A percentile compares a stretch with the other conserved stretches of the same genome.
phyloP scores from a whole-genome alignment of 331 rosid species.

The Quercus phellos region DNA sequence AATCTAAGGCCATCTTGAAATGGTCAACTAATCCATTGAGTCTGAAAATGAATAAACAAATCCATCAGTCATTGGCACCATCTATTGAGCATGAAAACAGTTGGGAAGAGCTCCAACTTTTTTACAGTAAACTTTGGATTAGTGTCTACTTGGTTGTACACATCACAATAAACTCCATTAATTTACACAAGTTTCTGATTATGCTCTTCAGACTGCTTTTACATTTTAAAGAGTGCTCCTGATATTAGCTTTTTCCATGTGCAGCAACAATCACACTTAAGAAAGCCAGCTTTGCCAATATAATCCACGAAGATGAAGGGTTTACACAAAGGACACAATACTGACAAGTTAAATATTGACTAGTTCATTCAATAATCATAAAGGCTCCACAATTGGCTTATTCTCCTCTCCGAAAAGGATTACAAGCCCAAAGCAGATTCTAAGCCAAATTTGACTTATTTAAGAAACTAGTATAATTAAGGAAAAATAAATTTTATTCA shows the following conservation, averaged over 20 bases:
- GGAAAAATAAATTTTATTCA: neutral
- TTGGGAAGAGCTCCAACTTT: neutral
- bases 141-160: neutral
- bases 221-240: no score
- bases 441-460: neutral
- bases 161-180: neutral
- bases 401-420: neutral
- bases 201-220: neutral
- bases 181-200: neutral
- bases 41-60: constrained; percentile 38
- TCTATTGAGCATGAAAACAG: neutral
- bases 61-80: constrained; percentile 3
- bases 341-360: neutral
- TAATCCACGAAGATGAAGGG: neutral
- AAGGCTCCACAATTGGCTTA: neutral
- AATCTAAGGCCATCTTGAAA: constrained; percentile 75
- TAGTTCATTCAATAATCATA: neutral
- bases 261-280: neutral
- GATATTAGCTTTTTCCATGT: no score
- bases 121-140: neutral
- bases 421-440: neutral
- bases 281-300: neutral
- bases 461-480: neutral
- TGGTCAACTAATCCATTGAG: constrained; percentile 61
- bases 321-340: neutral